These are phyloP conservation scores for Coccomyxa sp. DNA, from an alignment of 139 green algal species.

Conservation along the genomic window DNA sequence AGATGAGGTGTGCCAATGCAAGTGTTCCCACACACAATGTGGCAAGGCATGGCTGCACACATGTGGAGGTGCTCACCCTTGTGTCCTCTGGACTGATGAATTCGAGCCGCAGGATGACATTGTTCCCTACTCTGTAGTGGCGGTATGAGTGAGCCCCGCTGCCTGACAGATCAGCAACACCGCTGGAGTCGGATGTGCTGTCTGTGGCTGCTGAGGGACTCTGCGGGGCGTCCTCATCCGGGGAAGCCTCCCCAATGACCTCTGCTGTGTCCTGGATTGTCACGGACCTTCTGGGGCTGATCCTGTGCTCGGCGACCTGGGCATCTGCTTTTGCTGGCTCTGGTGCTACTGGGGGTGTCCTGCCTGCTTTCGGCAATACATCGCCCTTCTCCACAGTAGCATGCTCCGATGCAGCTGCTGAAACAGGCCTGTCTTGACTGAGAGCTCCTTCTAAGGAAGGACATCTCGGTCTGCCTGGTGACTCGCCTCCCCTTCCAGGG, in stretches of 20 bases:
- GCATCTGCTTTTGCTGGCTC: background rate
- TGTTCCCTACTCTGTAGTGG: background rate
- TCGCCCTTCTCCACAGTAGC: background rate
- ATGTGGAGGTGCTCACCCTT: background rate
- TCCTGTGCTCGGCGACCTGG: background rate
- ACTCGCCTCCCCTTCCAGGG: background rate
- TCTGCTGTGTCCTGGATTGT: background rate
- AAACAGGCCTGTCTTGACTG: background rate
- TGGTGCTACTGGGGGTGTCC: background rate
- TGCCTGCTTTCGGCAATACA: background rate
- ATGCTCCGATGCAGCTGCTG: background rate
- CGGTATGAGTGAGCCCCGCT: background rate
- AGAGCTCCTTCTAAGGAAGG: background rate
- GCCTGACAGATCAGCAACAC: background rate
- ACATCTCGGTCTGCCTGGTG: background rate
- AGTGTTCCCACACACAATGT: too few relatives aligned
- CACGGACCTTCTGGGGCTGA: background rate
- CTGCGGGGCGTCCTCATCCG: too few relatives aligned
- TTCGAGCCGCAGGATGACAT: background rate
- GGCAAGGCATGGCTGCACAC: too few relatives aligned
- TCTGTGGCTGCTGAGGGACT: background rate
- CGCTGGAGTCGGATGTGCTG: background rate
- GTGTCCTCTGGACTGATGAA: background rate
- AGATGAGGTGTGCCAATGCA: too few relatives aligned
- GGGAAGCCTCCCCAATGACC: too few relatives aligned